A percentile compares a stretch with the other conserved stretches of the same genome.
Conservation (phyloP, 1,139 yeast genomes). For the Yamadazyma atmosphaerica region DNA sequence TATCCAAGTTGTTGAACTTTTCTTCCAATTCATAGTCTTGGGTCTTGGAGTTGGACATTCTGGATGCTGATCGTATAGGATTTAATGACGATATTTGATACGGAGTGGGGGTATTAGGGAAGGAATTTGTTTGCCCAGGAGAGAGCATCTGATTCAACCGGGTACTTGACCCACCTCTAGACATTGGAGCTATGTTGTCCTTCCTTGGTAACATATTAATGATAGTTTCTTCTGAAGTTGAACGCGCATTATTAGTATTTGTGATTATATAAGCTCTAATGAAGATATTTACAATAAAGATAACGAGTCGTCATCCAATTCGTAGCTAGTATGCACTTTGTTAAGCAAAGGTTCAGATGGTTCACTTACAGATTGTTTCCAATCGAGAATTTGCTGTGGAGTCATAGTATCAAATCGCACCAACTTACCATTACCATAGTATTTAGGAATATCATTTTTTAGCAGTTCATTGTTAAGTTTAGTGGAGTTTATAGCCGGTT, state of each 20-base stretch:
- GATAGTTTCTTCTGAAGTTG: background rate
- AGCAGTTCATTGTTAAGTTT: constrained; percentile 1
- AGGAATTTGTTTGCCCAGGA: constrained; percentile 16
- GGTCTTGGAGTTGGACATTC: constrained; percentile 20
- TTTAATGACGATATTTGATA: constrained; percentile 39
- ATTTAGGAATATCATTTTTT: constrained; percentile 1
- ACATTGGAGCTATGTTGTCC: constrained; percentile 23
- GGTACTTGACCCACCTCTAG: constrained; percentile 35
- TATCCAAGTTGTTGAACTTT: constrained; percentile 17
- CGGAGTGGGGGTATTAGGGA: constrained; percentile 31
- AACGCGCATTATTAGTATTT: too few relatives aligned
- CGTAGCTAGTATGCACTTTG: constrained; percentile 1
- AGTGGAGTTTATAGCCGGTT: constrained; percentile 10
- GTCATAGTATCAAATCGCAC: constrained; percentile 21
- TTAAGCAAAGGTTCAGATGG: constrained; percentile 12
- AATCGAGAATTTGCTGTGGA: constrained; percentile 13
- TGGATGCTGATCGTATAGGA: constrained; percentile 29
- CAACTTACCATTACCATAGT: constrained; percentile 6
- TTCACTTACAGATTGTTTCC: constrained; percentile 11
- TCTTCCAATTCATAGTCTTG: constrained; percentile 21
- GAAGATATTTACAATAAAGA: constrained; percentile 1
- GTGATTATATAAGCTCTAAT: too few relatives aligned
- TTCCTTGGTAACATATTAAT: constrained; percentile 7
- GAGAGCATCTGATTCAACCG: constrained; percentile 28
- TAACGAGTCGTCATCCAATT: background rate